Conservation (phyloP, 2,329 filamentous ascomycete species). For the Phoma sp. region DNA sequence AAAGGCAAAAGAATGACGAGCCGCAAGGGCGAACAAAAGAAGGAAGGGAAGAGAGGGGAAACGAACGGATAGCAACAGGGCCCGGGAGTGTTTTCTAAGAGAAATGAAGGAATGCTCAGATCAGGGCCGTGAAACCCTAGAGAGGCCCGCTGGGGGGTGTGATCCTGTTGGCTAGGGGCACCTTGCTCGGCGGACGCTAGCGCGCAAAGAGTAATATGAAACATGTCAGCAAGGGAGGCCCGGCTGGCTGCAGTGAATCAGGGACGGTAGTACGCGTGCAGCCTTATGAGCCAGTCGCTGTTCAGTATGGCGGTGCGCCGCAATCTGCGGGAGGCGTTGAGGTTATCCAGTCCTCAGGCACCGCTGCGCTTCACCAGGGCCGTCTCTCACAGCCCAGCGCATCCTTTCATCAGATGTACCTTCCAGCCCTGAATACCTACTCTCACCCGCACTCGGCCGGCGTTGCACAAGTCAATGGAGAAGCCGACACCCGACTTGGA, state of each 20-base stretch:
- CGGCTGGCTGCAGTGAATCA: constrained; percentile 19
- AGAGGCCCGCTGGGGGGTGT: constrained; percentile 28
- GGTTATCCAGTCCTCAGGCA: constrained; percentile 18
- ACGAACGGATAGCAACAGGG: constrained; percentile 37
- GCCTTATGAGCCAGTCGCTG: constrained; percentile 28
- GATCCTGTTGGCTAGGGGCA: constrained; percentile 28
- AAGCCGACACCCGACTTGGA: constrained; percentile 12
- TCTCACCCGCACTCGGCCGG: constrained; percentile 2
- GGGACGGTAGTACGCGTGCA: constrained; percentile 19
- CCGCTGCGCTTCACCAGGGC: constrained; percentile 11
- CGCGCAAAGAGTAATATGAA: constrained; percentile 36
- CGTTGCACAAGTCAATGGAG: constrained; percentile 1
- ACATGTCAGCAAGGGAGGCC: constrained; percentile 38
- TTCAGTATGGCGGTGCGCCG: constrained; percentile 20
- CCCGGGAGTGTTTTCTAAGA: constrained; percentile 37
- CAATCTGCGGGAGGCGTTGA: constrained; percentile 21
- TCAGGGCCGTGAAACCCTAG: constrained; percentile 45
- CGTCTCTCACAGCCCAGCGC: constrained; percentile 6
- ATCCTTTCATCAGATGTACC: constrained; percentile 2
- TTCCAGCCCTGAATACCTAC: not conserved
- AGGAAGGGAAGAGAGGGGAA: constrained; percentile 30
- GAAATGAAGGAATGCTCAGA: constrained; percentile 50
- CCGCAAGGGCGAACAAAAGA: constrained; percentile 33
- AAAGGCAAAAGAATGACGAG: constrained; percentile 39
- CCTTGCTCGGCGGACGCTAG: constrained; percentile 31